Percentiles rank a stretch among this genome's conserved stretches.
Evolutionary conservation across 345 rosid species (phyloP).

Genomic region (Litchi chinensis): DNA sequence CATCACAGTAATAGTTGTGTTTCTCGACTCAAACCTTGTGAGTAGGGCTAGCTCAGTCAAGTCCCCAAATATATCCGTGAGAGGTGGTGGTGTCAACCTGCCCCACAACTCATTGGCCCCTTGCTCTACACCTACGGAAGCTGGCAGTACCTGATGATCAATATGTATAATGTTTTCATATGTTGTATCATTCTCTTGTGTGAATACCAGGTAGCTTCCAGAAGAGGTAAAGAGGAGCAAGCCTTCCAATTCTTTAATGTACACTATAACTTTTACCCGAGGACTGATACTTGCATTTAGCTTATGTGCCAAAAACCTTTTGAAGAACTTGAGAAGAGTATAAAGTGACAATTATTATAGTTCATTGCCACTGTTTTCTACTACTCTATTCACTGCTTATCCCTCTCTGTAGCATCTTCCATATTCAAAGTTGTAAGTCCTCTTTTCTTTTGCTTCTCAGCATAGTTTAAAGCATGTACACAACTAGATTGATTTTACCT

Average conservation of each 20-base stretch:
- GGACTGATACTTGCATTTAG: conserved; percentile 43
- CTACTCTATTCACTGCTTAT: too few relatives aligned
- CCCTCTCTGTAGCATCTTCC: neutral
- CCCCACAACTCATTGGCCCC: conserved; percentile 66
- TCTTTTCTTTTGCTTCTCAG: neutral
- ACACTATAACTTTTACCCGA: conserved; percentile 47
- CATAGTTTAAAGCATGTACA: neutral
- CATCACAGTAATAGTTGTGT: conserved; percentile 80
- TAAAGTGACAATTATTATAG: conserved; percentile 37
- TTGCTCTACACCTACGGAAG: conserved; percentile 47
- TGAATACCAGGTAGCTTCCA: conserved; percentile 50
- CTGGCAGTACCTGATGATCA: conserved; percentile 35
- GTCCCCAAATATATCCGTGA: conserved; percentile 49
- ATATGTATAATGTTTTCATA: conserved; percentile 20
- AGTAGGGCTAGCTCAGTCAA: conserved; percentile 55
- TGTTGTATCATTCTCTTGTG: conserved; percentile 39
- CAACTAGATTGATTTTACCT: neutral
- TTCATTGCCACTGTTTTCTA: conserved; percentile 19
- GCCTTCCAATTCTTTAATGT: conserved; percentile 58
- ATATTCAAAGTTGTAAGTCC: neutral
- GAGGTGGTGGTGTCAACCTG: conserved; percentile 72
- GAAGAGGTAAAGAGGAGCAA: conserved; percentile 30
- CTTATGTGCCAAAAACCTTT: conserved; percentile 23
- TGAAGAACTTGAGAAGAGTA: conserved; percentile 35
- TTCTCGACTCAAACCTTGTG: conserved; percentile 67